phyloP scores from a whole-genome alignment of 73 alveolate genomes.

The Paramecium biaurelia region DNA sequence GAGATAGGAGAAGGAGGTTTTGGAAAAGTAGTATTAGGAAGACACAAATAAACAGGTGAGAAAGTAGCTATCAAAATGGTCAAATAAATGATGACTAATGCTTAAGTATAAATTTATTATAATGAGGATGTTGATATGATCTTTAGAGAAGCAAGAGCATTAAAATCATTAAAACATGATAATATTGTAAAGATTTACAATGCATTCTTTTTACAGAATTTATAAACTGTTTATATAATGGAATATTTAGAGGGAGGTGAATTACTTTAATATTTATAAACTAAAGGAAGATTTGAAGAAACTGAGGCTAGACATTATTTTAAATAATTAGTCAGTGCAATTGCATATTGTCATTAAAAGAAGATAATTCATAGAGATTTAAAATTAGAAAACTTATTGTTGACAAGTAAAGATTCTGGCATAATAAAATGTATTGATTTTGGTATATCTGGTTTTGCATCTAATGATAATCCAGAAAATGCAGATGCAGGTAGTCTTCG shows the following conservation, averaged over 20 bases:
- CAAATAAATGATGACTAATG: constrained; percentile 2
- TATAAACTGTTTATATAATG: constrained; percentile 68
- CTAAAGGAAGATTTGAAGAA: constrained; percentile 75
- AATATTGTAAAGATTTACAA: constrained; percentile 60
- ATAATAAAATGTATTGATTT: constrained; percentile 61
- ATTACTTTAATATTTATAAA: constrained; percentile 72
- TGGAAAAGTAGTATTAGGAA: constrained; percentile 67
- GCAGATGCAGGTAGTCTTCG: constrained; percentile 71
- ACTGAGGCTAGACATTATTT: constrained; percentile 81
- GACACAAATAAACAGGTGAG: constrained; percentile 60
- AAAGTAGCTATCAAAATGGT: constrained; percentile 63
- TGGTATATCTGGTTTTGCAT: constrained; percentile 71
- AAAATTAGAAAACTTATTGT: constrained; percentile 88
- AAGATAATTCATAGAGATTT: constrained; percentile 93
- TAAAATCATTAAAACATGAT: constrained; percentile 56
- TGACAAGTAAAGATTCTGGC: constrained; percentile 32
- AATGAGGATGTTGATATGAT: constrained; percentile 53
- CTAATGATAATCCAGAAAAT: constrained; percentile 59
- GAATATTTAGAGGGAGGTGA: constrained; percentile 93
- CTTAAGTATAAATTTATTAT: background rate
- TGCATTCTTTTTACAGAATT: constrained; percentile 41
- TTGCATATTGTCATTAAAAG: constrained; percentile 87
- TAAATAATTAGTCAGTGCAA: constrained; percentile 81
- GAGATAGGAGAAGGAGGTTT: constrained; percentile 71
- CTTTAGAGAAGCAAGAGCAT: constrained; percentile 63